phyloP scores from a whole-genome alignment of 768 basidiomycete species.

The Lepiota venenata region DNA sequence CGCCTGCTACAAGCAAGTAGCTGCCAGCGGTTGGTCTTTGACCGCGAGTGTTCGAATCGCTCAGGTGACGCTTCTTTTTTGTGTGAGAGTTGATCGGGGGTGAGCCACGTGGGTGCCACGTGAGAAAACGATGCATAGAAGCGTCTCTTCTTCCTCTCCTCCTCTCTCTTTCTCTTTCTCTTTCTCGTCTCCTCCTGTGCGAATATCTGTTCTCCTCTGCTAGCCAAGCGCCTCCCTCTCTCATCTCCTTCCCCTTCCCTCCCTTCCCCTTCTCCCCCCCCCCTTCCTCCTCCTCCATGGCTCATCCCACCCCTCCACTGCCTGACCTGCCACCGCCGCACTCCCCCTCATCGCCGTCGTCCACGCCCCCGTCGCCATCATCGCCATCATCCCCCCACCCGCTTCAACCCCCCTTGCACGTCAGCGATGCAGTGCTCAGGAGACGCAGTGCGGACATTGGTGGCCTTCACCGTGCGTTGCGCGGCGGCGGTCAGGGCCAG shows the following conservation, averaged over 20 bases:
- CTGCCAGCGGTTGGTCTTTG: constrained; percentile 28
- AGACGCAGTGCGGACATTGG: constrained; percentile 87
- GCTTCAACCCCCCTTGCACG: not conserved
- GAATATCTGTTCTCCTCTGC: constrained; percentile 12
- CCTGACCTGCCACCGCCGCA: constrained; percentile 1
- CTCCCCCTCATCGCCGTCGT: not conserved
- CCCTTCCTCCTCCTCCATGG: constrained; percentile 1
- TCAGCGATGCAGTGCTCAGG: constrained; percentile 10
- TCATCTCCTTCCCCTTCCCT: constrained; percentile 13
- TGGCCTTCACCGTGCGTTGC: constrained; percentile 78
- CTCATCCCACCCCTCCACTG: not conserved
- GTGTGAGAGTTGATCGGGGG: constrained; percentile 6
- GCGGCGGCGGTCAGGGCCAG: constrained; percentile 56
- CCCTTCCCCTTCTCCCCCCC: constrained; percentile 1
- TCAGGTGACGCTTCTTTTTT: constrained; percentile 27
- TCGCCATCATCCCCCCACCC: not conserved
- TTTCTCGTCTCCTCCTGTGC: no score
- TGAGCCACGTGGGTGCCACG: constrained; percentile 44
- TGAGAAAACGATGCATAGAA: constrained; percentile 31
- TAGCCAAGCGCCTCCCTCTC: constrained; percentile 14
- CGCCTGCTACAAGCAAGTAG: constrained; percentile 10
- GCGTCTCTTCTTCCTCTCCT: no score
- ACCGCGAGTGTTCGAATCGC: constrained; percentile 32
- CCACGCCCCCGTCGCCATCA: constrained; percentile 15
- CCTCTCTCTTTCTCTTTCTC: not conserved